phyloP scores from a whole-genome alignment of 2,329 filamentous ascomycete species.

The Colletotrichum liriopes region DNA sequence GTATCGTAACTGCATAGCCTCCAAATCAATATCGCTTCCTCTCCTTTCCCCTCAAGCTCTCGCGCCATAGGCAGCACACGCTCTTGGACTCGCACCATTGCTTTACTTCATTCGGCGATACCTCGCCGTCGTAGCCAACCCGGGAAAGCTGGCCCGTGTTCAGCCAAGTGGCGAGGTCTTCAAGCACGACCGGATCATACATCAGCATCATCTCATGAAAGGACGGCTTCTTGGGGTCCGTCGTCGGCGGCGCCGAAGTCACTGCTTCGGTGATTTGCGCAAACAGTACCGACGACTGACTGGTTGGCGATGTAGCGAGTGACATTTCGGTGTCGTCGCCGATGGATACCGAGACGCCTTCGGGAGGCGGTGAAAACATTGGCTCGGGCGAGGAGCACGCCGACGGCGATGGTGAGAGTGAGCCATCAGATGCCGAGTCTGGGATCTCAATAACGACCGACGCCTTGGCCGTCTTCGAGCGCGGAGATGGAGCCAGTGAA shows the following conservation, averaged over 20 bases:
- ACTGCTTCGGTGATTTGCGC: conserved; percentile 70
- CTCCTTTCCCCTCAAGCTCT: conserved; percentile 66
- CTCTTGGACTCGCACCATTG: conserved; percentile 92
- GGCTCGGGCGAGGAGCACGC: conserved; percentile 54
- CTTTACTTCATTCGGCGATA: conserved; percentile 78
- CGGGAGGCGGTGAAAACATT: conserved; percentile 59
- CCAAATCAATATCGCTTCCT: conserved; percentile 61
- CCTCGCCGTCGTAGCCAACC: conserved; percentile 77
- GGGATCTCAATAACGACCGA: conserved; percentile 62
- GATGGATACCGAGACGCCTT: conserved; percentile 61
- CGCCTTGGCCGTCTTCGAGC: conserved; percentile 45
- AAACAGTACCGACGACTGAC: conserved; percentile 64
- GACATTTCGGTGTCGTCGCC: conserved; percentile 64
- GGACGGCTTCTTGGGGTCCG: conserved; percentile 68
- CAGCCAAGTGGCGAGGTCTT: conserved; percentile 88
- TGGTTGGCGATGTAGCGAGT: conserved; percentile 53
- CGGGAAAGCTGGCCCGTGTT: conserved; percentile 78
- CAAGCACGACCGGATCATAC: conserved; percentile 91
- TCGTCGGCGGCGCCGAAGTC: conserved; percentile 64
- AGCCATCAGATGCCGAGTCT: conserved; percentile 64
- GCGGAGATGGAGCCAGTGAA: conserved; percentile 48
- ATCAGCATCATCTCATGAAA: conserved; percentile 96
- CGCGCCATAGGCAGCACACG: conserved; percentile 85
- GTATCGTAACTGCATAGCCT: conserved; percentile 26
- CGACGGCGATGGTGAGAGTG: conserved; percentile 48